Evolutionary conservation across 176 grass and related monocot genomes (phyloP).

Genomic region (Olyra latifolia): DNA sequence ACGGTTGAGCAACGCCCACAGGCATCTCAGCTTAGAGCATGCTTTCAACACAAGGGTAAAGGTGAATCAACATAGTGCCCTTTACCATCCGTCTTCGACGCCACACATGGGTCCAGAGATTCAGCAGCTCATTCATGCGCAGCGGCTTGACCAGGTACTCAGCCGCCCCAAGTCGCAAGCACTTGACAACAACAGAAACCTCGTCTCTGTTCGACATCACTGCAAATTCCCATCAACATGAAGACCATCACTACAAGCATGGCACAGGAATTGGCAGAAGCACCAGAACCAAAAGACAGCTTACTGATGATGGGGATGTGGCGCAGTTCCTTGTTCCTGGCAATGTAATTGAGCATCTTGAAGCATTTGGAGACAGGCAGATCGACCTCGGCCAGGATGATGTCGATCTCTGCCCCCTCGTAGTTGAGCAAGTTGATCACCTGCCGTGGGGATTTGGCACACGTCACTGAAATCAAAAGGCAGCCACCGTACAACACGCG

Average conservation of each 20-base stretch:
- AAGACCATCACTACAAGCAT: slow-evolving; percentile 13
- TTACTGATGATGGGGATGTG: slow-evolving; percentile 98
- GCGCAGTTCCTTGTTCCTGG: slow-evolving; percentile 74
- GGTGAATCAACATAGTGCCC: slow-evolving; percentile 17
- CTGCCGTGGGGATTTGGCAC: slow-evolving; percentile 71
- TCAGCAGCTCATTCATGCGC: slow-evolving; percentile 86
- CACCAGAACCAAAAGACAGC: not conserved
- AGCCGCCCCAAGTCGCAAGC: slow-evolving; percentile 80
- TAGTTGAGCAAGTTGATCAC: slow-evolving; percentile 77
- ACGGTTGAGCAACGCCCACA: slow-evolving; percentile 19
- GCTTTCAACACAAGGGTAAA: slow-evolving; percentile 25
- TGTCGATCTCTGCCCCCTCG: slow-evolving; percentile 72
- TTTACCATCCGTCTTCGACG: slow-evolving; percentile 79
- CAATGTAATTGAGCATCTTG: slow-evolving; percentile 98
- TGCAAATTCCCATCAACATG: slow-evolving; percentile 18
- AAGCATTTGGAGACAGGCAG: slow-evolving; percentile 83
- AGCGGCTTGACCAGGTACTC: slow-evolving; percentile 94
- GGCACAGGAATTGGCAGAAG: not conserved
- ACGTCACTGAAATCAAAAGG: slow-evolving; percentile 59
- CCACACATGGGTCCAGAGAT: slow-evolving; percentile 98
- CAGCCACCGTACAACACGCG: not conserved
- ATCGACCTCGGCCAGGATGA: slow-evolving; percentile 92
- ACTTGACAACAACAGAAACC: slow-evolving; percentile 94
- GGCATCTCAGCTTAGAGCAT: slow-evolving; percentile 28
- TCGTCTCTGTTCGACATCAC: slow-evolving; percentile 96